phyloP scores from a whole-genome alignment of 805 yeast genomes.

The Ogataea methanolica region DNA sequence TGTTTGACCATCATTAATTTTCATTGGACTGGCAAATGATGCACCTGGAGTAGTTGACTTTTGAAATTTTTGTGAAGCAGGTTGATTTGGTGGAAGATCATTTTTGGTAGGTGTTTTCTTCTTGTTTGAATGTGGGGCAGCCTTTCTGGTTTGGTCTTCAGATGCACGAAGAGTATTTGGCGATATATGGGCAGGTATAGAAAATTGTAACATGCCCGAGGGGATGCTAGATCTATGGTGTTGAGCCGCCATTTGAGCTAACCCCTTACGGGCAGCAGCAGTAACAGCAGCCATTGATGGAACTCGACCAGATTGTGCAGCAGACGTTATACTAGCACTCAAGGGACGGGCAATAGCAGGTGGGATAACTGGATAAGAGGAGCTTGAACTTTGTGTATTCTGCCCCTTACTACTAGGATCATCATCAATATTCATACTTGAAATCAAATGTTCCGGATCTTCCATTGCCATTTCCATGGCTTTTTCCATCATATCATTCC shows the following conservation, averaged over 20 bases:
- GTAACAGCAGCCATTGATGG: conserved; percentile 21
- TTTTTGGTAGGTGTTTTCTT: background rate
- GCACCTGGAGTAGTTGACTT: conserved; percentile 5
- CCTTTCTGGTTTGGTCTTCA: background rate
- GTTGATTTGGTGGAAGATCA: background rate
- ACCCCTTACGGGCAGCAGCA: conserved; percentile 21
- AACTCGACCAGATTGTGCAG: conserved; percentile 15
- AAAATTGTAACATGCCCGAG: conserved; percentile 11
- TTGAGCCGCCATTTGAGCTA: conserved; percentile 21
- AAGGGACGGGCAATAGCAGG: background rate
- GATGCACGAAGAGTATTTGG: background rate
- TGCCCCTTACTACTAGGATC: conserved; percentile 2
- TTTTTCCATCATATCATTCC: conserved; percentile 71
- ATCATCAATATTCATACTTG: conserved; percentile 28
- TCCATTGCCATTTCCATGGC: conserved; percentile 76
- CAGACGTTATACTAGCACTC: conserved; percentile 2
- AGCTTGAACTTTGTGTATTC: background rate
- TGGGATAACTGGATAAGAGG: background rate
- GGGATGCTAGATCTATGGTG: conserved; percentile 13
- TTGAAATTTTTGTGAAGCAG: conserved; percentile 14
- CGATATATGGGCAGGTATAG: conserved; percentile 6
- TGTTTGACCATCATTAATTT: background rate
- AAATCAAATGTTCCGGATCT: conserved; percentile 42
- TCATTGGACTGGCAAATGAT: background rate
- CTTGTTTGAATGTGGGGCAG: background rate